Evolutionary conservation across 148 eudicot genomes (phyloP), one percentile per base, ranked within the genome.

Genomic region (Amaranthus hypochondriacus): DNA sequence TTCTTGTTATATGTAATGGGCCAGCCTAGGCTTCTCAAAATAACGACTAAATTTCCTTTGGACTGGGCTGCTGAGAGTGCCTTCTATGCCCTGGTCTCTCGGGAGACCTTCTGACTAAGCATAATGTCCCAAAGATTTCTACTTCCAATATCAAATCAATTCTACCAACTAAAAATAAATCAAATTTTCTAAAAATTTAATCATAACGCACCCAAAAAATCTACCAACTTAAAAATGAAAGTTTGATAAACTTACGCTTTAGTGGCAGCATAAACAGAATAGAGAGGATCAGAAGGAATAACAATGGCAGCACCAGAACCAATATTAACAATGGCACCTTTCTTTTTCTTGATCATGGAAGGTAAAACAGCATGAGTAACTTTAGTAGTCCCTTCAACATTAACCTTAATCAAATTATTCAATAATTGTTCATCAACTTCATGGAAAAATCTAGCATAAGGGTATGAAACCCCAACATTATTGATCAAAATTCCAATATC

Each of bases 281-380:
- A 80, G 7, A 86, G 87, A 66, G 92, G 92, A 62, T 84, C 83
- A 53, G 89, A 83, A 1, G 92, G 78, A 44, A 84, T 70, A 59
- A 77, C 83, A 66, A 59, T 75, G 2, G 88, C 82, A n/a, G 89
- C 86, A 65, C 89, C 92, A 68, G 92, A 88, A 5, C 92, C 92
- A 66, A 88, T 78, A 64, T 88, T 88, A 60, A 88, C 88, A 76
- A 88, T 80, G 1, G 85, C 88, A 79, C 92, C 89, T 81, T 66
- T 84, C 15, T 58, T 74, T 77, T 62, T 86, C 78, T 62, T 76
- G 69, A 88, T 5, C 92, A 88, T 86, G 4, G 15, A 10, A 12
- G 83, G 73, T 51, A 88, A 55, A 62, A 86, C 86, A 28, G 84
- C 84, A 55, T 66, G 83, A 1, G 92, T 84, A 4, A 84, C 83